Evolutionary conservation across 495 filamentous ascomycete species (phyloP), one percentile per base, ranked within the genome.

Genomic region (Penicillium chermesinum): DNA sequence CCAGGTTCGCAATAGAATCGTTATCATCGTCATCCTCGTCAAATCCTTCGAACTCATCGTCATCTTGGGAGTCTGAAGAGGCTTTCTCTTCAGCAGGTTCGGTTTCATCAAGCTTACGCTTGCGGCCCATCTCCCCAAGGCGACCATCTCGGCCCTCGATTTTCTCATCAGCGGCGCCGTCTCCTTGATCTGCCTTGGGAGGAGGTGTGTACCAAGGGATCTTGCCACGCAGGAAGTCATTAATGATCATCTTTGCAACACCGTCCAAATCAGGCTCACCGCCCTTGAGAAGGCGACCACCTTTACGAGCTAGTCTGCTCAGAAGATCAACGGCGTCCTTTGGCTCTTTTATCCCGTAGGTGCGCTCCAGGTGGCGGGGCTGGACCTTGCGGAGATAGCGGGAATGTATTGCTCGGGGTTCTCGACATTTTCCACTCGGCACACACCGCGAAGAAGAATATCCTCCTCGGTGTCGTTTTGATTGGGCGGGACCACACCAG

Each of bases 341-440:
- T 7, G 78, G 75, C 8, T 81, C 82, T 58, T 82, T 87, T 27
- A 97, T 69, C 41, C 91, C 87, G 55, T 98, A 98, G 3, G 93
- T 97, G 47, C 89, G 79, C 65, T 97, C 88, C 53, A 98, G 77
- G 62, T 98, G 91, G 30, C 87, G 87, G 8, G 78, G 76, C 66
- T 95, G 88, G 22, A 91, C 89, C 47, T 80, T 86, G 19, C 71
- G 74, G 43, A 98, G 70, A 96, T 80, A 19, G 87, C 88, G 1
- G 85, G 82, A 43, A 97, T 89, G 62, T 98, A 98, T 53, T 97
- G 94, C 56, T 91, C 89, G 0, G 93, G 93, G 54, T 96, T 86
- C 41, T 95, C 83, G 1, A 98, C 89, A 50, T 95, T 95, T 66
- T 97, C 94, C 2, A 96, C 88, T 48, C 94, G 76, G 38, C 95